Conservation (phyloP, 352 stramenopile genomes). For the Globisporangium apiculatum region DNA sequence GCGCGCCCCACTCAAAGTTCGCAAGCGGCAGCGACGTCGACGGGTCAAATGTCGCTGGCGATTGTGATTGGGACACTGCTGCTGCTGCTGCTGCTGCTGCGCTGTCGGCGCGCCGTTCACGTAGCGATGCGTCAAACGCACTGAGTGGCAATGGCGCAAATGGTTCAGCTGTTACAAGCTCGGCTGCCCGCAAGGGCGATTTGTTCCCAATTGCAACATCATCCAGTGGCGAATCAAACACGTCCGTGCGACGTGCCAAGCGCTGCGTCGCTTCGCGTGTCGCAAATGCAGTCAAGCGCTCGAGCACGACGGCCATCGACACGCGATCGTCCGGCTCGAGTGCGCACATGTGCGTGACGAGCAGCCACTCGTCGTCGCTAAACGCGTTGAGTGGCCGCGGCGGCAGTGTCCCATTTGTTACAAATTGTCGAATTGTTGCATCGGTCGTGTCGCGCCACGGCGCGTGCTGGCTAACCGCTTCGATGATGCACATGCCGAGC, state of each 20-base stretch:
- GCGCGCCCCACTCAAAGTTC: too few relatives aligned
- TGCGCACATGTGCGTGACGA: constrained; percentile 14
- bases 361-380: constrained; percentile 13
- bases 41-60: too few relatives aligned
- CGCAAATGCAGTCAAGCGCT: neutral
- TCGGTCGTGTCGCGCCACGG: too few relatives aligned
- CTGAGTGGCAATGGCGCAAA: neutral
- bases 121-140: too few relatives aligned
- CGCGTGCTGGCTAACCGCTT: constrained; percentile 16
- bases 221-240: too few relatives aligned
- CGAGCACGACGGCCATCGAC: neutral
- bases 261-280: neutral
- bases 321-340: constrained; percentile 3
- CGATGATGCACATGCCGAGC: constrained; percentile 36
- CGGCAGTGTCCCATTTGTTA: too few relatives aligned
- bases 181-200: neutral
- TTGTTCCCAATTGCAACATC: neutral
- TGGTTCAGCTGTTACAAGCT: neutral
- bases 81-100: too few relatives aligned
- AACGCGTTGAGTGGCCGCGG: constrained; percentile 3
- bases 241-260: neutral
- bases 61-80: too few relatives aligned
- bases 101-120: too few relatives aligned
- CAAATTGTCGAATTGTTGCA: too few relatives aligned
- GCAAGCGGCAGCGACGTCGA: too few relatives aligned